Percentiles rank a stretch among this genome's conserved stretches.
phyloP scores from a whole-genome alignment of 306 rosid species.

The Citrullus colocynthis region DNA sequence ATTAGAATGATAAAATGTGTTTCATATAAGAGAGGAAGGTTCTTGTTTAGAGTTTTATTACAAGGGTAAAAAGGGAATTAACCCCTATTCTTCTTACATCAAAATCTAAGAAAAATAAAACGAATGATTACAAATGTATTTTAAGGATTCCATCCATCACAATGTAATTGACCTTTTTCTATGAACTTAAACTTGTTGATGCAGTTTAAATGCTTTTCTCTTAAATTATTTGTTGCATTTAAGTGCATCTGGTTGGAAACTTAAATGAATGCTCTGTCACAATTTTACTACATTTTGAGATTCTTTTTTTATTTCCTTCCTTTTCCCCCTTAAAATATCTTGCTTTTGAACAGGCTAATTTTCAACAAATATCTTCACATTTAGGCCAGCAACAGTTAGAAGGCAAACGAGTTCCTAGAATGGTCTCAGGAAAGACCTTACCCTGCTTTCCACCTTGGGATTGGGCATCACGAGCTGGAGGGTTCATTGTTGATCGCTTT shows the following conservation, averaged over 20 bases:
- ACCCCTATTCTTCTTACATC: too few species aligned
- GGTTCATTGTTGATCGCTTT: conserved; percentile 85
- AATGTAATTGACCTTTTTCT: background rate
- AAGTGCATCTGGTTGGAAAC: background rate
- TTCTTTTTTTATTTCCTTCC: background rate
- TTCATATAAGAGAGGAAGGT: too few species aligned
- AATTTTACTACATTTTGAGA: background rate
- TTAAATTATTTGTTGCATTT: background rate
- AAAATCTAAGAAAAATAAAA: background rate
- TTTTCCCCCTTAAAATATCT: background rate
- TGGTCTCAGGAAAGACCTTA: conserved; percentile 94
- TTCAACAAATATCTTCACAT: conserved; percentile 93
- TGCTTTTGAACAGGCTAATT: conserved; percentile 62
- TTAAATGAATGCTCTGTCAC: background rate
- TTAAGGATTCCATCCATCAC: background rate
- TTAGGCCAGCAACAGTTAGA: conserved; percentile 92
- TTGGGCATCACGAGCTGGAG: conserved; percentile 89
- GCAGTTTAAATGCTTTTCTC: background rate
- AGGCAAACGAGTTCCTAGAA: conserved; percentile 92
- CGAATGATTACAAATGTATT: background rate
- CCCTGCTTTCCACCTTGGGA: conserved; percentile 97
- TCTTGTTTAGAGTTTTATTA: too few species aligned
- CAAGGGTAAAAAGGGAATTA: too few species aligned
- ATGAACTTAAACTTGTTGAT: background rate
- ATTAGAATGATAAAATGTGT: too few species aligned